phyloP scores from a whole-genome alignment of 2,329 filamentous ascomycete species.

The Lizonia empirigonia region DNA sequence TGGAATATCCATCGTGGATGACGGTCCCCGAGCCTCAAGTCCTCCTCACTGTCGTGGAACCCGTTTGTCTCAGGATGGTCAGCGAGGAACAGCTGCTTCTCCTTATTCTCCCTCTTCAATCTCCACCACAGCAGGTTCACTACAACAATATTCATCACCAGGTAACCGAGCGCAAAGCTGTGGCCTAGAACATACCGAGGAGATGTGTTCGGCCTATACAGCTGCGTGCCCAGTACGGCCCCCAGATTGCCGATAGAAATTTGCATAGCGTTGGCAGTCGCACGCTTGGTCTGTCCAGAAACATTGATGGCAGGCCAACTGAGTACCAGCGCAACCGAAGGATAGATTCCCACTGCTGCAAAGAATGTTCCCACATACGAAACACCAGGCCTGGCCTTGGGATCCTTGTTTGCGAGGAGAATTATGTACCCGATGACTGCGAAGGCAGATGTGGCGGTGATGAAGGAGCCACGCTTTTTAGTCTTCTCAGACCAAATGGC shows the following conservation, averaged over 20 bases:
- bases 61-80: constrained; percentile 34
- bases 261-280: constrained; percentile 57
- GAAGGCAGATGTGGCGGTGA: constrained; percentile 38
- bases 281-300: constrained; percentile 59
- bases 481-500: constrained; percentile 43
- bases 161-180: constrained; percentile 44
- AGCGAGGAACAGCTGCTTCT: constrained; percentile 34
- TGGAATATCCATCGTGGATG: constrained; percentile 48
- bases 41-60: constrained; percentile 41
- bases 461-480: constrained; percentile 44
- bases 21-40: constrained; percentile 39
- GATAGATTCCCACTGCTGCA: constrained; percentile 49
- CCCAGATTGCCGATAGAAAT: constrained; percentile 57
- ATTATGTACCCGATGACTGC: constrained; percentile 50
- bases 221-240: constrained; percentile 47
- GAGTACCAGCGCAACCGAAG: constrained; percentile 48
- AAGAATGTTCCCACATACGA: constrained; percentile 48
- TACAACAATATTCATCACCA: constrained; percentile 41
- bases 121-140: constrained; percentile 39
- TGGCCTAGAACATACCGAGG: constrained; percentile 47
- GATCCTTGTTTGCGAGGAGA: constrained; percentile 42
- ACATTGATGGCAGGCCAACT: constrained; percentile 61
- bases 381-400: constrained; percentile 41
- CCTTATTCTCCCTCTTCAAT: constrained; percentile 40
- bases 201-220: constrained; percentile 43